phyloP scores from a whole-genome alignment of 2,329 filamentous ascomycete species.

The Gaeumannomyces tritici region DNA sequence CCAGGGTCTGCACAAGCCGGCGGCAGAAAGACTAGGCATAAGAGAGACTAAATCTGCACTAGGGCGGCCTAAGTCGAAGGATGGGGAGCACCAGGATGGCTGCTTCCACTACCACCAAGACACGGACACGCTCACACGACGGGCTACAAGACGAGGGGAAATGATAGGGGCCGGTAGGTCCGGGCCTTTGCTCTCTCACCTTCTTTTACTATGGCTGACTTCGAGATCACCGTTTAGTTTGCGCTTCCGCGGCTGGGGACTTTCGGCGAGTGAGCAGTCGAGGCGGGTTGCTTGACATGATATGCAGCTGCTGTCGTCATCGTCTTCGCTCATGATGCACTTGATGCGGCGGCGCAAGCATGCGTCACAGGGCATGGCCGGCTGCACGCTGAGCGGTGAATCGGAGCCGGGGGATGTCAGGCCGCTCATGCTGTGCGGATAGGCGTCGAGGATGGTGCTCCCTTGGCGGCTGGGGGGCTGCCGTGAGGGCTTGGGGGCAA shows the following conservation, averaged over 20 bases:
- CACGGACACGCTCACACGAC: background rate
- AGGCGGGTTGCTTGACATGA: constrained; percentile 70
- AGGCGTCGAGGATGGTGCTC: constrained; percentile 38
- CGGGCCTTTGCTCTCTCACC: constrained; percentile 30
- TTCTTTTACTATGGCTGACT: constrained; percentile 56
- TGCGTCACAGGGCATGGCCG: constrained; percentile 56
- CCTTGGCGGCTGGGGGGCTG: constrained; percentile 34
- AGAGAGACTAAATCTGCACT: background rate
- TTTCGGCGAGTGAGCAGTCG: constrained; percentile 70
- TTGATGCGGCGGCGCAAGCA: constrained; percentile 65
- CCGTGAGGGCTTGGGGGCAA: constrained; percentile 47
- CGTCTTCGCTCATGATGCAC: constrained; percentile 68
- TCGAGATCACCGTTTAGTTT: constrained; percentile 62
- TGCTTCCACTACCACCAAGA: background rate
- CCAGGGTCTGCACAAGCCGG: background rate
- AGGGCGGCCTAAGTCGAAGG: background rate
- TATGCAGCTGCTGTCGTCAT: constrained; percentile 54
- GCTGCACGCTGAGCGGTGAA: constrained; percentile 30
- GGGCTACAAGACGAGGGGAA: background rate
- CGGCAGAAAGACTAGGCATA: background rate
- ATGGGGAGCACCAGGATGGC: background rate
- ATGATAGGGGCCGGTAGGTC: constrained; percentile 1
- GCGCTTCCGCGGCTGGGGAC: constrained; percentile 69
- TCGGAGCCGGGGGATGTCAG: constrained; percentile 42
- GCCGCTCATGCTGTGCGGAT: constrained; percentile 39